These are phyloP conservation scores for Candida jianshihensis DNA, from an alignment of 805 yeast genomes.

Conservation along the genomic window DNA sequence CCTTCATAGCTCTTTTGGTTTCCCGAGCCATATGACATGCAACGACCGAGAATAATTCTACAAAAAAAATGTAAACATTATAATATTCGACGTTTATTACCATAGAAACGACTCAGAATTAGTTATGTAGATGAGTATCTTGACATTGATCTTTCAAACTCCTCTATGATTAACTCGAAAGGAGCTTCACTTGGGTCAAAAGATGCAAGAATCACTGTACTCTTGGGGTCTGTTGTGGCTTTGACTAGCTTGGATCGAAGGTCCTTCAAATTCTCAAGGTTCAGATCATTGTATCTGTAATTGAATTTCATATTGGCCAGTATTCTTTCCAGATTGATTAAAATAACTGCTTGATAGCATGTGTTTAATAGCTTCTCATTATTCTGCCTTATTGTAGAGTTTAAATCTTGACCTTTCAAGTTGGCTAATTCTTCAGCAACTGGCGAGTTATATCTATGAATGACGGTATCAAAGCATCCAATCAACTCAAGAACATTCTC, in stretches of 20 bases:
- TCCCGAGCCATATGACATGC: too few species aligned
- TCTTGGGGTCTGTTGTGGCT: neutral
- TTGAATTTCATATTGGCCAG: conserved; percentile 3
- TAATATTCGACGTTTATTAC: too few species aligned
- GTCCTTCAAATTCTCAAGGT: neutral
- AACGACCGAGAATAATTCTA: too few species aligned
- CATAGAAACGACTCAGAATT: too few species aligned
- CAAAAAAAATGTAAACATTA: too few species aligned
- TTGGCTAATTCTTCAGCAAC: conserved; percentile 3
- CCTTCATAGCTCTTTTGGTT: too few species aligned
- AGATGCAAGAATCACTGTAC: neutral
- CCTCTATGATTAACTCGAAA: too few species aligned
- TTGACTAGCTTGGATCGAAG: neutral
- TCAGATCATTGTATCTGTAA: conserved; percentile 7
- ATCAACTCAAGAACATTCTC: conserved; percentile 48
- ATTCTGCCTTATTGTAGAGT: neutral
- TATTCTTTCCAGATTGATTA: conserved; percentile 3
- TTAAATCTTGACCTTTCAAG: neutral
- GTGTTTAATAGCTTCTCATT: neutral
- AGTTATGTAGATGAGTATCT: too few species aligned
- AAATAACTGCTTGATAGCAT: conserved; percentile 5
- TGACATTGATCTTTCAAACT: too few species aligned
- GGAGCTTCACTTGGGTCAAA: too few species aligned
- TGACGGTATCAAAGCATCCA: conserved; percentile 31
- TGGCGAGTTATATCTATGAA: conserved; percentile 5